Evolutionary conservation across 768 basidiomycete genomes (phyloP).

Genomic region (Rhodocollybia butyracea): DNA sequence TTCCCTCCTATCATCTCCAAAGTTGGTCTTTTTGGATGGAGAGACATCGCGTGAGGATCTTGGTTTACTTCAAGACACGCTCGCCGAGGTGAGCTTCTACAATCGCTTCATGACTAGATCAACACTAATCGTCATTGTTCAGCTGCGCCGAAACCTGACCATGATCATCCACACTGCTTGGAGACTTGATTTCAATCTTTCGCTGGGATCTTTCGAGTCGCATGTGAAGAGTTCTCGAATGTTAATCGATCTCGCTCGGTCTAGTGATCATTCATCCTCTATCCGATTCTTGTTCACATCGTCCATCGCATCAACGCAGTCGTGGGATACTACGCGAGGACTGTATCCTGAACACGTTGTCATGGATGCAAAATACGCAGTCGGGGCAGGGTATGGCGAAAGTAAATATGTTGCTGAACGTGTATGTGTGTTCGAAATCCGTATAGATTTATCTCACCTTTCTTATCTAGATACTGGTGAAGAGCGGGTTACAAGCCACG

Average conservation of each 20-base stretch:
- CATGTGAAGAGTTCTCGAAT: constrained; percentile 35
- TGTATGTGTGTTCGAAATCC: no score
- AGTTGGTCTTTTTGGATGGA: constrained; percentile 20
- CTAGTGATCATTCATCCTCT: constrained; percentile 10
- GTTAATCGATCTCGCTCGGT: constrained; percentile 29
- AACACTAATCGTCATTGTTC: not conserved
- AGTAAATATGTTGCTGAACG: constrained; percentile 36
- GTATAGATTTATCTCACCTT: not conserved
- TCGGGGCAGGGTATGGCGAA: constrained; percentile 33
- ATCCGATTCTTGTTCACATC: constrained; percentile 28
- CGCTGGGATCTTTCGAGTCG: constrained; percentile 36
- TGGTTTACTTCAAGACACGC: constrained; percentile 14
- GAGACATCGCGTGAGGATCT: constrained; percentile 15
- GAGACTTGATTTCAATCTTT: constrained; percentile 41
- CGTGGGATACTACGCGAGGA: constrained; percentile 22
- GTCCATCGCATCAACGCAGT: constrained; percentile 23
- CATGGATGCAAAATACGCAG: constrained; percentile 20
- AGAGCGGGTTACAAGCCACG: constrained; percentile 27
- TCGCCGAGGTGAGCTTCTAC: constrained; percentile 15
- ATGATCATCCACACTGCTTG: constrained; percentile 34
- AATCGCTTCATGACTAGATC: not conserved
- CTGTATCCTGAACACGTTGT: constrained; percentile 26
- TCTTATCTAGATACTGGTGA: constrained; percentile 20
- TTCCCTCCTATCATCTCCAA: constrained; percentile 1
- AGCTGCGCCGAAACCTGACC: constrained; percentile 18